These are phyloP conservation scores for Leonotis leonurus DNA, from an alignment of 257 asterid species.

Conservation along the genomic window DNA sequence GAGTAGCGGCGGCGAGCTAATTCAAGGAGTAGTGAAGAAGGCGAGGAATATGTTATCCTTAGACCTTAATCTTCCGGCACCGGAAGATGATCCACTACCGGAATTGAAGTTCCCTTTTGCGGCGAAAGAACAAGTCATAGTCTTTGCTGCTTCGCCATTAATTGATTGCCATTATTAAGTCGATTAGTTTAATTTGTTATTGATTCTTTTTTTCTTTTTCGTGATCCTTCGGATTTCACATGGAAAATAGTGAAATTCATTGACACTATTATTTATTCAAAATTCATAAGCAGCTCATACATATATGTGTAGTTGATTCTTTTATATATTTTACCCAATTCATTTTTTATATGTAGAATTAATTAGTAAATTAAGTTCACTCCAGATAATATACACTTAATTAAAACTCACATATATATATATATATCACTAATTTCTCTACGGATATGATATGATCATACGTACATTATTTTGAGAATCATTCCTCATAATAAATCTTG, in stretches of 20 bases:
- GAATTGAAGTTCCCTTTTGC: constrained; percentile 45
- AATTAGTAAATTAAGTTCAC: not conserved
- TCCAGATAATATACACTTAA: no score
- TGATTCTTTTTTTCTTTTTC: constrained; percentile 25
- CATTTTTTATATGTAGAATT: not conserved
- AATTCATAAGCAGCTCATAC: no score
- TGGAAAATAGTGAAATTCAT: constrained; percentile 26
- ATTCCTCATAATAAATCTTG: no score
- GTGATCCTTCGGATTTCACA: constrained; percentile 11
- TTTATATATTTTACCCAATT: not conserved
- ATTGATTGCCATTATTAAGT: constrained; percentile 75
- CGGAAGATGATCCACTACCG: constrained; percentile 48
- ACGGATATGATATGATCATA: no score
- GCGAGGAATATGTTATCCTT: constrained; percentile 43
- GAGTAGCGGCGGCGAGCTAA: constrained; percentile 15
- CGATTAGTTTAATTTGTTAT: constrained; percentile 4
- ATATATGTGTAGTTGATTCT: constrained; percentile 1
- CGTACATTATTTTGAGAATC: no score
- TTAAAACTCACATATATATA: no score
- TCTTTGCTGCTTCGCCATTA: constrained; percentile 66
- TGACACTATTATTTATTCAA: constrained; percentile 16
- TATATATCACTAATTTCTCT: no score
- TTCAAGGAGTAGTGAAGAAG: constrained; percentile 39
- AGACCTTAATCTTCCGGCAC: constrained; percentile 91
- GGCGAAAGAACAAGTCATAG: constrained; percentile 60